Conservation (phyloP, 164 flowering plant species). For the Sextonia rubra region DNA sequence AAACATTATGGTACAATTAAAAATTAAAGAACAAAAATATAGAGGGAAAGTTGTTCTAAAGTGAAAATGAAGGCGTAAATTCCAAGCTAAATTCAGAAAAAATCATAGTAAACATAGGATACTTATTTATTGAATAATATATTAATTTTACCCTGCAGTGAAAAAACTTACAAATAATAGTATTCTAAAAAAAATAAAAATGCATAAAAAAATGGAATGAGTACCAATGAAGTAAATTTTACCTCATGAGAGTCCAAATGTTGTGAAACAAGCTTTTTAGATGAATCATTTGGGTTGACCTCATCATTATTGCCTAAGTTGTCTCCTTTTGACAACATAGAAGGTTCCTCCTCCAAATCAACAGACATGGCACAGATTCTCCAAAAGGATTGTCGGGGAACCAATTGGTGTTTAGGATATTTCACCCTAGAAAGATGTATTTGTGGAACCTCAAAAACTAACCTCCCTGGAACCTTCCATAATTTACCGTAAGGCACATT, state of each 20-base stretch:
- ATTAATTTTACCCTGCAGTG: not conserved
- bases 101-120: not conserved
- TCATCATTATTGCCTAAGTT: slow-evolving; percentile 18
- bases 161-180: not conserved
- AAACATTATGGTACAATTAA: no score
- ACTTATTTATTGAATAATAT: not conserved
- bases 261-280: slow-evolving; percentile 24
- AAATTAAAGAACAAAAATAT: no score
- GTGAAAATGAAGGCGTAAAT: no score
- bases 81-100: no score
- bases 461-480: slow-evolving; percentile 15
- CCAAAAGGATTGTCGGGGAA: slow-evolving; percentile 6
- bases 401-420: slow-evolving; percentile 1
- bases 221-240: not conserved
- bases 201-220: no score
- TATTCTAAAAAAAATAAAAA: no score
- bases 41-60: no score
- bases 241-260: slow-evolving; percentile 47
- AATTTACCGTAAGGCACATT: slow-evolving; percentile 12
- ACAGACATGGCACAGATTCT: slow-evolving; percentile 11
- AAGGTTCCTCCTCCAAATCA: slow-evolving; percentile 32
- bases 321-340: slow-evolving; percentile 27
- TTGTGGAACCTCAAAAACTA: slow-evolving; percentile 11
- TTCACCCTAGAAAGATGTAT: not conserved
- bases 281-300: slow-evolving; percentile 16